Percentiles rank a stretch among this genome's conserved stretches.
These are phyloP conservation scores for Phytophthora macrochlamydospora DNA, from an alignment of 352 stramenopile genomes.

Conservation along the genomic window DNA sequence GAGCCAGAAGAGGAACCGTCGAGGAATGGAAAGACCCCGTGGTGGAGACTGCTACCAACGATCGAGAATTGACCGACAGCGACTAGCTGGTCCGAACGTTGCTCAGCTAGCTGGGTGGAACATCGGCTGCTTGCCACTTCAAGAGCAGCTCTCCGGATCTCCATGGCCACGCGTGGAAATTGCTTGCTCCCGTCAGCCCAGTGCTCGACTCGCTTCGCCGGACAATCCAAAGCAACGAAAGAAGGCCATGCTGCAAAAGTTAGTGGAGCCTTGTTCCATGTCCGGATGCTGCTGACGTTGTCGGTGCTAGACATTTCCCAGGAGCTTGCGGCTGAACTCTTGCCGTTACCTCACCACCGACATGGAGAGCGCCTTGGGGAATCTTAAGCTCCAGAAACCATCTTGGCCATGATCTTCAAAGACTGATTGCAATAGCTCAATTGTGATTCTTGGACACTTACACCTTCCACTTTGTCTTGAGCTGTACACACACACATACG, in stretches of 20 bases:
- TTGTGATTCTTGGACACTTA: no score
- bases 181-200: neutral
- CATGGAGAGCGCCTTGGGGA: neutral
- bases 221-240: neutral
- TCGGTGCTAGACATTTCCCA: neutral
- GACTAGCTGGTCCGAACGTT: neutral
- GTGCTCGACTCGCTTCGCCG: neutral
- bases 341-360: neutral
- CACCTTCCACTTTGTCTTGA: no score
- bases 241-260: neutral
- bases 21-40: conserved; percentile 5
- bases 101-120: neutral
- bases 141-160: conserved; percentile 22
- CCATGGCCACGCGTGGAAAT: conserved; percentile 2
- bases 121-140: conserved; percentile 17
- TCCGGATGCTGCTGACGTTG: neutral
- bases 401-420: no score
- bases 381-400: neutral
- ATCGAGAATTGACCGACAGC: neutral
- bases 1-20: conserved; percentile 1
- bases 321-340: neutral
- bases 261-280: neutral
- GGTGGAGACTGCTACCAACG: neutral
- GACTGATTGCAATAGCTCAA: no score
- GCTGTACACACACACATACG: neutral